Conservation (phyloP, 257 asterid genomes). For the Haberlea rhodopensis region DNA sequence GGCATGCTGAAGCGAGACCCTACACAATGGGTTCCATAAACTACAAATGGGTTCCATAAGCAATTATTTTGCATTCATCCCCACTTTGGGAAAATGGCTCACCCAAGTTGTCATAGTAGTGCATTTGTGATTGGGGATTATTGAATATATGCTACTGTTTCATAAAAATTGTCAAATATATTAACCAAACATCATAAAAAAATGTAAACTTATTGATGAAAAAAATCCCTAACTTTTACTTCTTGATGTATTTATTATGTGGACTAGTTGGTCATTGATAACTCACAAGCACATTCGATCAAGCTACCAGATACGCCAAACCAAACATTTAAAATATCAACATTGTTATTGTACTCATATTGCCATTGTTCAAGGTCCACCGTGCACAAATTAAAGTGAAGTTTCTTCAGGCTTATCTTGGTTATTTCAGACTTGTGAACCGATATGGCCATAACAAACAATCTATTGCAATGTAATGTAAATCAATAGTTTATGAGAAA, state of each 20-base stretch:
- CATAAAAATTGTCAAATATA: too few relatives aligned
- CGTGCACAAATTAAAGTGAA: background rate
- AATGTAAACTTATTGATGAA: background rate
- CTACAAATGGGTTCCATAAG: background rate
- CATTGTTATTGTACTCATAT: background rate
- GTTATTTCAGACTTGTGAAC: background rate
- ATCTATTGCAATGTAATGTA: background rate
- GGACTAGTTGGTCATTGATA: too few relatives aligned
- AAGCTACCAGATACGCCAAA: background rate
- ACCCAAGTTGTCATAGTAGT: background rate
- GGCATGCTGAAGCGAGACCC: background rate
- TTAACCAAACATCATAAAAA: too few relatives aligned
- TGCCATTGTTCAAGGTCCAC: background rate
- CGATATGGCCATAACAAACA: too few relatives aligned
- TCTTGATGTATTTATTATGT: too few relatives aligned
- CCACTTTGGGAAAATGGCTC: background rate
- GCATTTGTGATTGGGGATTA: too few relatives aligned
- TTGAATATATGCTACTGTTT: too few relatives aligned
- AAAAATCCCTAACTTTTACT: too few relatives aligned
- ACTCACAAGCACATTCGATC: background rate
- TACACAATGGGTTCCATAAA: background rate
- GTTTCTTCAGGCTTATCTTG: background rate
- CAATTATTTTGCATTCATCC: background rate
- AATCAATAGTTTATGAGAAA: background rate
- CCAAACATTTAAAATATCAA: background rate